Conservation (phyloP, 2,329 filamentous ascomycete genomes). For the Penicillium sp. region DNA sequence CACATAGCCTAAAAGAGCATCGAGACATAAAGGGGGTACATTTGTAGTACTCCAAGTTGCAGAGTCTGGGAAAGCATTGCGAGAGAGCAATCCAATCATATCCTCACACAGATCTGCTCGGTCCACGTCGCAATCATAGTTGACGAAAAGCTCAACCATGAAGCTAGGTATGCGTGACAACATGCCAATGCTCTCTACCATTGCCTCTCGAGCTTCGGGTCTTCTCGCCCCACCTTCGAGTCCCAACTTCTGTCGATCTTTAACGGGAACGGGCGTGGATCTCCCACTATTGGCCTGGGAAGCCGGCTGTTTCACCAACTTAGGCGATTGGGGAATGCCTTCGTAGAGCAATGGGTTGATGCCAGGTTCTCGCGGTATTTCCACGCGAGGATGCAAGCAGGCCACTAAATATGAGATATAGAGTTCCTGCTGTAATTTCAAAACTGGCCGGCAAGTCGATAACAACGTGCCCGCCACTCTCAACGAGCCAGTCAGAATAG, state of each 20-base stretch:
- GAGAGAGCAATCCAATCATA: conserved; percentile 84
- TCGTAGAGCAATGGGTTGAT: conserved; percentile 91
- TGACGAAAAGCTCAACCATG: conserved; percentile 93
- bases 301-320: conserved; percentile 74
- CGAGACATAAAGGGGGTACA: conserved; percentile 89
- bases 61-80: conserved; percentile 94
- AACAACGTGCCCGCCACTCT: conserved; percentile 88
- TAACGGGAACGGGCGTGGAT: conserved; percentile 84
- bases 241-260: conserved; percentile 87
- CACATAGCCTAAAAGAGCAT: conserved; percentile 85
- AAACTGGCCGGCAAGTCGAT: conserved; percentile 81
- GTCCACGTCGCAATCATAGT: conserved; percentile 95
- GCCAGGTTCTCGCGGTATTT: conserved; percentile 83
- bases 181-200: conserved; percentile 95
- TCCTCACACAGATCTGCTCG: conserved; percentile 91
- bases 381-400: conserved; percentile 88
- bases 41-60: conserved; percentile 99
- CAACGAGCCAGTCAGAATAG: conserved; percentile 86
- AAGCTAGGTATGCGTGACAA: conserved; percentile 90
- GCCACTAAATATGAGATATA: conserved; percentile 93
- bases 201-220: conserved; percentile 92
- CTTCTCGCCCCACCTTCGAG: conserved; percentile 88
- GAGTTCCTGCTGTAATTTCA: conserved; percentile 95
- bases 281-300: conserved; percentile 76
- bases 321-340: conserved; percentile 87